Conservation (phyloP, 1,139 yeast genomes). For the Wickerhamomyces sp. region DNA sequence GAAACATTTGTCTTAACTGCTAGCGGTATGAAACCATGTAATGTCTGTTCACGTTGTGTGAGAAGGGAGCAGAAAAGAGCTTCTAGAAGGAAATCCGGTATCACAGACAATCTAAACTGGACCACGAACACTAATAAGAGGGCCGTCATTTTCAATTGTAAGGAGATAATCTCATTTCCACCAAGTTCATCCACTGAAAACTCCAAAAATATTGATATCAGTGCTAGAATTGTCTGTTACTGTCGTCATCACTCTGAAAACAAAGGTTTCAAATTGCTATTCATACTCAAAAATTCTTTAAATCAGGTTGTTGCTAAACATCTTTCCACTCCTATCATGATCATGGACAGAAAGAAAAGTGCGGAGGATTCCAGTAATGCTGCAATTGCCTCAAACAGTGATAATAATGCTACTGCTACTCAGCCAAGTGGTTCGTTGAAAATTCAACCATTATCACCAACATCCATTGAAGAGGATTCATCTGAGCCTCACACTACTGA, state of each 20-base stretch:
- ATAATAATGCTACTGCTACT: not conserved
- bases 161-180: constrained; percentile 77
- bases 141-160: constrained; percentile 86
- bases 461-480: constrained; percentile 64
- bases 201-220: constrained; percentile 57
- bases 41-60: constrained; percentile 82
- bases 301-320: constrained; percentile 70
- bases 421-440: constrained; percentile 1
- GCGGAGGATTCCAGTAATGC: constrained; percentile 11
- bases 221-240: constrained; percentile 89
- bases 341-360: constrained; percentile 76
- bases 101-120: constrained; percentile 71
- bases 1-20: constrained; percentile 65
- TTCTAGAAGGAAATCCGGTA: constrained; percentile 73
- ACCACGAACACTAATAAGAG: constrained; percentile 68
- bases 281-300: constrained; percentile 58
- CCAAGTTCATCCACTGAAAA: constrained; percentile 38
- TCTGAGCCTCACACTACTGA: constrained; percentile 49
- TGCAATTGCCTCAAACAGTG: constrained; percentile 7
- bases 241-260: constrained; percentile 91
- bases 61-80: constrained; percentile 93
- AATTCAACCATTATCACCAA: constrained; percentile 45
- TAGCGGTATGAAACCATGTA: constrained; percentile 46
- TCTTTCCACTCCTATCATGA: constrained; percentile 71
- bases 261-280: constrained; percentile 69